phyloP scores from a whole-genome alignment of 495 filamentous ascomycete species.

The Talaromyces borbonicus region DNA sequence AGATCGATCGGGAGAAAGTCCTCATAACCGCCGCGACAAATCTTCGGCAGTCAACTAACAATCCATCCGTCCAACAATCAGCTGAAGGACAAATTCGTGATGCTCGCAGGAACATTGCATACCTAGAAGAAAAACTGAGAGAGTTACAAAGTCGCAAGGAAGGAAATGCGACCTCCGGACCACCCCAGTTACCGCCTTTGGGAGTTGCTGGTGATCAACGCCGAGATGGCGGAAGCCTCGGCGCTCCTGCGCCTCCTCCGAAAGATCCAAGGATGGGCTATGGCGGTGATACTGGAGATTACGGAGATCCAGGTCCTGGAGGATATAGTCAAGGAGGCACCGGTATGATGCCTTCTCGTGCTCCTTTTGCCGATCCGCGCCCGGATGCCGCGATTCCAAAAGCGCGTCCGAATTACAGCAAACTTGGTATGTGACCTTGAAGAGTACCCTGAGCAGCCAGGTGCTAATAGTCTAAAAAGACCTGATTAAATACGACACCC shows the following conservation, averaged over 20 bases:
- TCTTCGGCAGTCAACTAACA: conserved; percentile 92
- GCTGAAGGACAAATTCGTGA: conserved; percentile 90
- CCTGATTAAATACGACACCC: conserved; percentile 97
- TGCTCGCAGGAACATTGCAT: conserved; percentile 82
- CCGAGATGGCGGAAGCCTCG: conserved; percentile 16
- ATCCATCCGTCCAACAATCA: conserved; percentile 76
- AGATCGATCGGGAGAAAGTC: conserved; percentile 96
- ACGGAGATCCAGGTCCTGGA: conserved; percentile 42
- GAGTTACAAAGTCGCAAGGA: conserved; percentile 78
- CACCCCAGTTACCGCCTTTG: conserved; percentile 22
- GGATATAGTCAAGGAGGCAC: conserved; percentile 47
- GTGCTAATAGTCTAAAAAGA: conserved; percentile 31
- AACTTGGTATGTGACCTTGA: conserved; percentile 61
- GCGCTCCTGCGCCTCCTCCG: conserved; percentile 48
- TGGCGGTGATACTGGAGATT: conserved; percentile 35
- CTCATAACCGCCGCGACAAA: conserved; percentile 88
- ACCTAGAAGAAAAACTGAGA: conserved; percentile 80
- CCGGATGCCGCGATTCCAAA: conserved; percentile 62
- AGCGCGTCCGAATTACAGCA: conserved; percentile 81
- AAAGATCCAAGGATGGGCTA: conserved; percentile 51
- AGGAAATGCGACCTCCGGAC: conserved; percentile 42
- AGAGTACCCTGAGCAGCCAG: not conserved
- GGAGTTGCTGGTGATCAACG: conserved; percentile 28
- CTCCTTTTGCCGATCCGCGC: conserved; percentile 67
- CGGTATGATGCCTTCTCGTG: conserved; percentile 72